Evolutionary conservation across 306 rosid species (phyloP).

Genomic region (Trifolium fragiferum): DNA sequence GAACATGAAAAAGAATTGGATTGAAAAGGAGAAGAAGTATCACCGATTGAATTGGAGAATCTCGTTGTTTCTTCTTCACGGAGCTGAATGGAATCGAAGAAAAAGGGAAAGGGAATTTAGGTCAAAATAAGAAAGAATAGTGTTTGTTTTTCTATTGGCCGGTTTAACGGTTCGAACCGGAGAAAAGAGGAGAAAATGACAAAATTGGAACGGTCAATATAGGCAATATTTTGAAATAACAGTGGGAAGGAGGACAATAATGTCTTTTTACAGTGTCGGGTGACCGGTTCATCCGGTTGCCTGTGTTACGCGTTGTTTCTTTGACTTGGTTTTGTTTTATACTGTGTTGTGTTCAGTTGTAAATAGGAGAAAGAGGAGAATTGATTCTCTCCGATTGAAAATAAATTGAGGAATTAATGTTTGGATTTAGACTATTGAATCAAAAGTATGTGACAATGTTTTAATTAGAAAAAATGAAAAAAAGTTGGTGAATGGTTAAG

Average conservation of each 20-base stretch:
- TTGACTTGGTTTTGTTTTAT: background rate
- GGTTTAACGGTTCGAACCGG: constrained; percentile 19
- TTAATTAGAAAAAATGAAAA: too few relatives aligned
- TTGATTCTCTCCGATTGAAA: too few relatives aligned
- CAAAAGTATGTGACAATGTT: too few relatives aligned
- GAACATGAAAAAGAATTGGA: background rate
- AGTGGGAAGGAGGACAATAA: background rate
- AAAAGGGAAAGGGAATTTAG: background rate
- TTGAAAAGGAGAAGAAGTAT: constrained; percentile 34
- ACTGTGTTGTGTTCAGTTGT: too few relatives aligned
- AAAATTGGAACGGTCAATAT: background rate
- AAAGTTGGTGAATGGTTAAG: too few relatives aligned
- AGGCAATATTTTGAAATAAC: background rate
- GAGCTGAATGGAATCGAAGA: background rate
- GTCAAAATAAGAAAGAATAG: constrained; percentile 18
- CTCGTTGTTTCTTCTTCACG: background rate
- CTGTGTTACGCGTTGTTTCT: constrained; percentile 27
- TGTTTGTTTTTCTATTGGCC: background rate
- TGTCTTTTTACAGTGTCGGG: background rate
- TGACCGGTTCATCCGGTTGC: constrained; percentile 50
- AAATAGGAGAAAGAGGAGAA: too few relatives aligned
- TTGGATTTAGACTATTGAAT: too few relatives aligned
- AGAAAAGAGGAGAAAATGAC: background rate
- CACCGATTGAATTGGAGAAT: constrained; percentile 38
- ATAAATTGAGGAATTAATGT: too few relatives aligned